Base-by-base conservation (phyloP, 495 filamentous ascomycete species). In the Cladorrhinum samala region DNA sequence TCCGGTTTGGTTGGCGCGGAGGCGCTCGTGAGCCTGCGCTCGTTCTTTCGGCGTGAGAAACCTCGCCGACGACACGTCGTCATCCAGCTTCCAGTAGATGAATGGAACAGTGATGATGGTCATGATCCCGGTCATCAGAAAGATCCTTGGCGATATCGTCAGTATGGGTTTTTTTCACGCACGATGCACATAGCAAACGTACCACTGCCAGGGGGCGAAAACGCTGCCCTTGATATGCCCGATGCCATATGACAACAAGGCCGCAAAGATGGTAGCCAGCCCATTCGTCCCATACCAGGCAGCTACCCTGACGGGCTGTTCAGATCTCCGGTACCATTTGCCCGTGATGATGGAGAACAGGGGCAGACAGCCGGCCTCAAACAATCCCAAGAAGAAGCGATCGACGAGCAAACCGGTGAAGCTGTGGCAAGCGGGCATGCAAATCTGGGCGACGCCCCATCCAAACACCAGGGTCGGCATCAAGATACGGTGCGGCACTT, bases 271-370 rank as follows among this genome's bases (percentile, higher is more conserved):
- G 43, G 82, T 85, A 1, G 80, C 84, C 9, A 77, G 50, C 0
- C 83, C 85, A 27, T 85, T 74, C 4, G 82, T 83, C 19, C 74
- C 75, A 61, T 84, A 88, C 84, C 84, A 88, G 13, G 82, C 71
- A 3, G 77, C 78, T 18, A 85, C 83, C 13, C 85, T 71, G 1
- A 81, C 68, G 0, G 82, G 79, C 53, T 83, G 77, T 59, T 87
- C 83, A 1, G 74, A 70, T 9, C 80, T 74, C 0, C 80, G 79
- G 54, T 87, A 88, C 82, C 82, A 88, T 72, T 74, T 68, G 18
- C 65, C 64, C 11, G 77, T 80, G 52, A 82, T 77, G 50, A 82
- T 62, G 27, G 78, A 71, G 60, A 85, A 85, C 0, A 84, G 69
- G 0, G 83, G 83, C 24, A 83, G 65, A 55, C 79, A 83, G 9